A percentile compares a stretch with the other conserved stretches of the same genome.
Conservation (phyloP, 768 basidiomycete genomes). For the Naematelia aurantialba region DNA sequence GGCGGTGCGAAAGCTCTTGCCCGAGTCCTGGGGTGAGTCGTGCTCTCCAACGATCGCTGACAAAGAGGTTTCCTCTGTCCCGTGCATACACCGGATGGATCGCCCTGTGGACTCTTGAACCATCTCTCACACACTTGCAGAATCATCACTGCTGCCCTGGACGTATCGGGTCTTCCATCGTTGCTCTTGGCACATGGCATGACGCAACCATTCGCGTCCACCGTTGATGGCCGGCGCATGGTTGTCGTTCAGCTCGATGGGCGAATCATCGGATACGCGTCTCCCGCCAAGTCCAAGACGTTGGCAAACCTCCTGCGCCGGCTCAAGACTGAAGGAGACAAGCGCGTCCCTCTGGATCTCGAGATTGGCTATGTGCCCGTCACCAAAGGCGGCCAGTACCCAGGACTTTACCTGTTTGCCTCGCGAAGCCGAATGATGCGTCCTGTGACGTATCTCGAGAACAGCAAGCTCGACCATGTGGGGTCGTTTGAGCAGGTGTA, state of each 20-base stretch:
- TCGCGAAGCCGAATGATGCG: constrained; percentile 92
- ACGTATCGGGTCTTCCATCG: constrained; percentile 72
- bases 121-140: constrained; percentile 92
- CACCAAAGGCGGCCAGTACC: constrained; percentile 91
- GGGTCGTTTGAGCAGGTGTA: constrained; percentile 99
- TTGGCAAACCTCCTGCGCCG: constrained; percentile 81
- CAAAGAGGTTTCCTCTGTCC: constrained; percentile 86
- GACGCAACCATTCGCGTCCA: constrained; percentile 79
- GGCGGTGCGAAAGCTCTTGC: constrained; percentile 88
- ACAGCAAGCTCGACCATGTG: constrained; percentile 80
- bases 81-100: constrained; percentile 96
- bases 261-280: constrained; percentile 88
- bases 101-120: constrained; percentile 95
- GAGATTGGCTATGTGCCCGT: constrained; percentile 89
- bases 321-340: constrained; percentile 86
- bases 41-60: constrained; percentile 9
- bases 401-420: constrained; percentile 89
- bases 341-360: constrained; percentile 82
- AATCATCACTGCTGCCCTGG: constrained; percentile 72
- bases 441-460: constrained; percentile 84
- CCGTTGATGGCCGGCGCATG: constrained; percentile 74
- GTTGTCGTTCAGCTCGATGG: constrained; percentile 94
- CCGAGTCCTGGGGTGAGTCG: constrained; percentile 89
- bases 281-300: constrained; percentile 65
- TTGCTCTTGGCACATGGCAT: constrained; percentile 85